Evolutionary conservation across 106 monocot genomes (phyloP), one percentile per base, ranked within the genome.

Genomic region (Phalaenopsis equestris): DNA sequence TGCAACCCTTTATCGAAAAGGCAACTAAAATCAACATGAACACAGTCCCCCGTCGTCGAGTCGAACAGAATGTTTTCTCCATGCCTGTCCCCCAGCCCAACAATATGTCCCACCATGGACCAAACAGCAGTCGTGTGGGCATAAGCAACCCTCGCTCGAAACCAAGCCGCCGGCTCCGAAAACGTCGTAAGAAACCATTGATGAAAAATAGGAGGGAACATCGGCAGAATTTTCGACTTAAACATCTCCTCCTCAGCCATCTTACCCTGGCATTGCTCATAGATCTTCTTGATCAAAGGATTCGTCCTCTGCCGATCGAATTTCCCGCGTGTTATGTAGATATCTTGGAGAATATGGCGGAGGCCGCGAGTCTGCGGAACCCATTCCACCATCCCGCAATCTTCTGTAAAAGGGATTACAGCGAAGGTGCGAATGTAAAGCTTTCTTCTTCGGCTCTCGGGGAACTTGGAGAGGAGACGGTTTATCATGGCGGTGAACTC

Each of bases 41-140:
- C 91, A 79, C 92, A 94, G 77, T 99, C 99, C 23, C 99, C 99
- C 23, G 86, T 93, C 8, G 99, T 90, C 14, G 99, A 94, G 86
- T 99, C 99, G 77, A 99, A 93, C 1, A 99, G 87, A 75, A 99
- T 95, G 77, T 99, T 99, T 88, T 99, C 99, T 7, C 99, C 95
- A 87, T 99, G 99, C 72, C 99, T 81, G 70, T 99, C 99, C n/a
- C 99, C 99, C 14, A 99, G 88, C 67, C 99, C 99, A 7, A 99
- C 99, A 30, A 99, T 99, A 78, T 99, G 99, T 57, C 99, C 99
- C 41, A 95, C 95, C 99, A 99, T 94, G 56, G 99, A 99, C 99
- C 99, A 99, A 57, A 99, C 99, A 41, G 99, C 99, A 21, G 91
- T 85, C 18, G 99, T 99, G 61, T 93, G 99, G 17, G 99, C 99